Evolutionary conservation across 176 grass and related monocot species (phyloP).

Genomic region (Panicum miliaceum): DNA sequence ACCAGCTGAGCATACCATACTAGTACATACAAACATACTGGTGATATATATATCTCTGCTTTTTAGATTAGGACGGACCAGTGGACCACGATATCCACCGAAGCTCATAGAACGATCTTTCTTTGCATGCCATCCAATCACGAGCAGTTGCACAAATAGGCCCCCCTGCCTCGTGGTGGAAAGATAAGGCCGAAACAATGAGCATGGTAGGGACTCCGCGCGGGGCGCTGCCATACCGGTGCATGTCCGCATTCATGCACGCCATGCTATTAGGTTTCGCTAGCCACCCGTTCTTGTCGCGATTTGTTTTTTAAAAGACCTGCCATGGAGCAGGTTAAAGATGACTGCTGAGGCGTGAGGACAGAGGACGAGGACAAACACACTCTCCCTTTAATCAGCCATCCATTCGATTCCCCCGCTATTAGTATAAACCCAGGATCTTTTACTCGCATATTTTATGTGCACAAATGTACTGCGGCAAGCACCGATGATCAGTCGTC

Average conservation of each 20-base stretch:
- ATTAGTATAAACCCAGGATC: not conserved
- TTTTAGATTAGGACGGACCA: not conserved
- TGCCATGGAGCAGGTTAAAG: not conserved
- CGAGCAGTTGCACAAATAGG: not conserved
- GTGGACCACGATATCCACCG: no score
- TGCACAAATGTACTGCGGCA: not conserved
- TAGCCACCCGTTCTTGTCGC: slow-evolving; percentile 38
- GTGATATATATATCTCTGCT: no score
- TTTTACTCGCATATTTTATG: not conserved
- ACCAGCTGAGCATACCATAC: no score
- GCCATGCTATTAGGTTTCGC: slow-evolving; percentile 6
- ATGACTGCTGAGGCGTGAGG: not conserved
- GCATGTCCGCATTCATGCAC: slow-evolving; percentile 14
- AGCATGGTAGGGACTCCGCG: not conserved
- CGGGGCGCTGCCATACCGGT: slow-evolving; percentile 30
- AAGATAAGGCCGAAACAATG: not conserved
- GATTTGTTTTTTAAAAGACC: slow-evolving; percentile 40
- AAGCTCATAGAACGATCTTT: not conserved
- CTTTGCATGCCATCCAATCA: not conserved
- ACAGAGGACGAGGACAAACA: not conserved
- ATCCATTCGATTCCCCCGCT: not conserved
- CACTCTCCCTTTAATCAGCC: not conserved
- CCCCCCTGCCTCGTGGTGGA: not conserved
- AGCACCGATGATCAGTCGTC: not conserved
- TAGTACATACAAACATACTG: no score